phyloP scores from a whole-genome alignment of 352 stramenopile species.

The Phytophthora idaei region DNA sequence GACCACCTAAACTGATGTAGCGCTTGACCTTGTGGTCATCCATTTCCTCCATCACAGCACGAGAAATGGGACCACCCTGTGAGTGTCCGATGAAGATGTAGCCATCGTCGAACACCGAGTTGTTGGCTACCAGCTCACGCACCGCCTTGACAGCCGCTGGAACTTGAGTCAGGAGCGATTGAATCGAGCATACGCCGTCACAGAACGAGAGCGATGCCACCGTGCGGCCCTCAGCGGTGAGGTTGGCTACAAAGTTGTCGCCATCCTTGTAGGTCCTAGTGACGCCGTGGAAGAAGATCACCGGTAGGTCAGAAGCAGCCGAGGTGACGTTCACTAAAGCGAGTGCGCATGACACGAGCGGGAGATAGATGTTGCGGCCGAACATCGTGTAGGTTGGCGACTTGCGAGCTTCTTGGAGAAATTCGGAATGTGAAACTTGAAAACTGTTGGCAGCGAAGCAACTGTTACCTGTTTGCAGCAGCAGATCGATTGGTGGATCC shows the following conservation, averaged over 20 bases:
- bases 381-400: constrained; percentile 11
- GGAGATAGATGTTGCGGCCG: neutral
- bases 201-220: constrained; percentile 45
- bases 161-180: constrained; percentile 37
- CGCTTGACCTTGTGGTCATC: constrained; percentile 54
- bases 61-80: constrained; percentile 39
- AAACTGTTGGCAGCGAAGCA: neutral
- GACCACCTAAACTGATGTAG: constrained; percentile 46
- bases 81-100: constrained; percentile 59
- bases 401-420: neutral
- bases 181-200: constrained; percentile 29
- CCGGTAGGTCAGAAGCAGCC: constrained; percentile 31
- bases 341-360: constrained; percentile 6
- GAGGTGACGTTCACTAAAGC: constrained; percentile 2
- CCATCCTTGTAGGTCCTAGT: constrained; percentile 15
- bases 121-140: constrained; percentile 28
- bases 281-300: constrained; percentile 56
- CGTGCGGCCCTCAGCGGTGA: constrained; percentile 35
- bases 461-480: neutral
- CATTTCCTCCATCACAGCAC: constrained; percentile 55
- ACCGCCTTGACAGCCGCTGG: constrained; percentile 30
- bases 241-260: constrained; percentile 29
- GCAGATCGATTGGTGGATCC: neutral
- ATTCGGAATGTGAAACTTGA: neutral
- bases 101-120: constrained; percentile 37